Evolutionary conservation across 129 eudicot genomes (phyloP).

Genomic region (Ambrosia artemisiifolia): DNA sequence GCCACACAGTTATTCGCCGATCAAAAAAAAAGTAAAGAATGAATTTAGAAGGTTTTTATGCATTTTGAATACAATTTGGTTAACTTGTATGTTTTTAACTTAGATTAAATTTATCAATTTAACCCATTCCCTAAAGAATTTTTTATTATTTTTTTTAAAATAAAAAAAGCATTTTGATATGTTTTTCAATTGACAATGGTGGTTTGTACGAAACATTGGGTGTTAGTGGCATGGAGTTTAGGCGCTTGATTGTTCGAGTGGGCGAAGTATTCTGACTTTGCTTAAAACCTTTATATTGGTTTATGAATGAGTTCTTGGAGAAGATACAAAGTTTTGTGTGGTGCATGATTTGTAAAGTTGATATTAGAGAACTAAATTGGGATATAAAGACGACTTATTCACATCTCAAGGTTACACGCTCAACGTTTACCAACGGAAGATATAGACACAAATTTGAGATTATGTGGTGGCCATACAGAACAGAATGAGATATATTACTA

Average conservation of each 20-base stretch:
- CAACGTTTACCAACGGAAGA: constrained; percentile 15
- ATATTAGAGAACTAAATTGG: neutral
- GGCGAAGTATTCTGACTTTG: too few species aligned
- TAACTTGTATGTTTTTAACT: neutral
- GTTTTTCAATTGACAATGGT: too few species aligned
- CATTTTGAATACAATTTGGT: neutral
- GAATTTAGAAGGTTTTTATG: neutral
- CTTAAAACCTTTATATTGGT: neutral
- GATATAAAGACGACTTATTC: constrained; percentile 22
- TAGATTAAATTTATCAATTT: neutral
- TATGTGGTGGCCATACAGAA: constrained; percentile 16
- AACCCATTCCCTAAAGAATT: neutral
- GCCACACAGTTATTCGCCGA: too few species aligned
- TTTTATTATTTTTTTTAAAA: too few species aligned
- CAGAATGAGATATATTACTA: constrained; percentile 10
- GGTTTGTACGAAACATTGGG: too few species aligned
- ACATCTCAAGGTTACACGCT: constrained; percentile 26
- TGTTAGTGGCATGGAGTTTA: too few species aligned
- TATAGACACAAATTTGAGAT: constrained; percentile 21
- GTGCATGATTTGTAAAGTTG: neutral
- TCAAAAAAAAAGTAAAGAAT: too few species aligned
- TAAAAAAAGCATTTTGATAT: too few species aligned
- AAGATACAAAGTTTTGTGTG: neutral
- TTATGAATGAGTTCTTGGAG: too few species aligned
- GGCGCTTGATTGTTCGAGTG: neutral